Conservation (phyloP, 352 stramenopile species). For the Pythium pyrilobum region DNA sequence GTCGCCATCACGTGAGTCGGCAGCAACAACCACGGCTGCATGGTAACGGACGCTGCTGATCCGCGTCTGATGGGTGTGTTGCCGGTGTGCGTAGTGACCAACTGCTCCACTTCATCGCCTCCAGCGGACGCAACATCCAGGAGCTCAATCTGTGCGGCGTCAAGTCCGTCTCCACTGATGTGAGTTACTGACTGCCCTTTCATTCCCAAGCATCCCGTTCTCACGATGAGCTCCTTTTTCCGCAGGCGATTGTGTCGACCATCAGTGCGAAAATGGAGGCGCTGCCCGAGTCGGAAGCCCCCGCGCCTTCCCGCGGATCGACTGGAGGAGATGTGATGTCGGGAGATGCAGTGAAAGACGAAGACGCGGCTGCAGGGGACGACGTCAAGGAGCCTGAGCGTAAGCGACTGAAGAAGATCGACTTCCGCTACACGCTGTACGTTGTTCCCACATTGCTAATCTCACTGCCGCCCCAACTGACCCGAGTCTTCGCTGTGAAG, state of each 20-base stretch:
- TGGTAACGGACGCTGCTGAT: conserved; percentile 1
- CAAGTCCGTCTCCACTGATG: conserved; percentile 79
- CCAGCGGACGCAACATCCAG: conserved; percentile 70
- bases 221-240: background rate
- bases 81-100: conserved; percentile 45
- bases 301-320: background rate
- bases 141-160: conserved; percentile 86
- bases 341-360: conserved; percentile 9
- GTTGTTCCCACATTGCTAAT: conserved; percentile 2
- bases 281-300: conserved; percentile 28
- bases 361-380: conserved; percentile 21
- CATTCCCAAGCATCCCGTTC: too few species aligned
- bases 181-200: too few species aligned
- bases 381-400: conserved; percentile 56
- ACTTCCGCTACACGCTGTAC: conserved; percentile 88
- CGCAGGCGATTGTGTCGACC: conserved; percentile 55
- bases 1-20: conserved; percentile 73
- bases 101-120: conserved; percentile 70
- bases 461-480: too few species aligned
- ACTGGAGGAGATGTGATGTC: background rate
- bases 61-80: background rate
- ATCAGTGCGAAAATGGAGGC: conserved; percentile 78
- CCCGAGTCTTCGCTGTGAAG: conserved; percentile 25
- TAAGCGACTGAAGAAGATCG: conserved; percentile 86
- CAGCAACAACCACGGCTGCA: background rate